These are phyloP conservation scores for Aphanomyces invadans DNA, from an alignment of 352 stramenopile species.

Conservation along the genomic window DNA sequence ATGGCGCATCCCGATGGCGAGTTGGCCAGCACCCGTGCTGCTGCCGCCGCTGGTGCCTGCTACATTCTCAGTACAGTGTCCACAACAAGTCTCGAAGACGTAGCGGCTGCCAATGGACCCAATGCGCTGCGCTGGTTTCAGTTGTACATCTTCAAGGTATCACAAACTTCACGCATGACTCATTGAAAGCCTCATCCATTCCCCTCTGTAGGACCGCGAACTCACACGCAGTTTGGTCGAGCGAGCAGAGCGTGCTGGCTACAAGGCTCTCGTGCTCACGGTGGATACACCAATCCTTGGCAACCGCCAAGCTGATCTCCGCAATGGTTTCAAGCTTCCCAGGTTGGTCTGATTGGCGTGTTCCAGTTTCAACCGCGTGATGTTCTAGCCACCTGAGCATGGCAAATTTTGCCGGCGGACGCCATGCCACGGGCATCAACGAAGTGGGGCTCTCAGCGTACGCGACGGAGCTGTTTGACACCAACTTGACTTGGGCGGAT, in stretches of 20 bases:
- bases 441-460: constrained; percentile 48
- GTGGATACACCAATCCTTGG: constrained; percentile 95
- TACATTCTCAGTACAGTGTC: constrained; percentile 92
- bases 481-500: constrained; percentile 91
- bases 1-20: constrained; percentile 95
- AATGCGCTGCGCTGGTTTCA: constrained; percentile 44
- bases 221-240: constrained; percentile 88
- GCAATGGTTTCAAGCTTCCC: constrained; percentile 87
- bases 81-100: constrained; percentile 85
- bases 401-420: constrained; percentile 49
- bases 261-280: constrained; percentile 92
- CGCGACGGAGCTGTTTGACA: constrained; percentile 88
- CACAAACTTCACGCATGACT: no score
- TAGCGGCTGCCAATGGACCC: constrained; percentile 28
- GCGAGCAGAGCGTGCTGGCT: constrained; percentile 88
- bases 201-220: constrained; percentile 66
- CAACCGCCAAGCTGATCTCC: constrained; percentile 92
- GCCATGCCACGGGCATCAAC: constrained; percentile 34
- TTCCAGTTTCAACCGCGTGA: neutral
- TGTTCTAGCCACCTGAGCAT: constrained; percentile 4
- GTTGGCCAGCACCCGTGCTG: constrained; percentile 69
- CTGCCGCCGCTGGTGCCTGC: constrained; percentile 77
- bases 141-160: constrained; percentile 93
- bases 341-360: constrained; percentile 39
- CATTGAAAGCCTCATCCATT: neutral